Conservation (phyloP, 2,329 filamentous ascomycete species). For the Microthyrium microscopicum region DNA sequence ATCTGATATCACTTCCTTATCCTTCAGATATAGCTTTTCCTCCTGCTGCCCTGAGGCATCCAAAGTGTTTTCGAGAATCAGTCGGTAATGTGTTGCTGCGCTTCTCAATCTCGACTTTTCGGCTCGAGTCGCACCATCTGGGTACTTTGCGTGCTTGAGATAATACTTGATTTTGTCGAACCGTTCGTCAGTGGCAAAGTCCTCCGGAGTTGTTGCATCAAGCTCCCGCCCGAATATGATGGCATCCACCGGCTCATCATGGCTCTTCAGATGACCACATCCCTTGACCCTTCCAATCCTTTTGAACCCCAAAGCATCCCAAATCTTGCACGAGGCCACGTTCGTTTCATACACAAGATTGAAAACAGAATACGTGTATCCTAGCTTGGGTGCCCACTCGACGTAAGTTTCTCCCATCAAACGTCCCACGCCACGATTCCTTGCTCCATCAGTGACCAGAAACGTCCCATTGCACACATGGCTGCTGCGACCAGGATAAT, state of each 20-base stretch:
- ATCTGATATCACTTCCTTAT: slow-evolving; percentile 91
- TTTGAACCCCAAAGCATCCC: slow-evolving; percentile 86
- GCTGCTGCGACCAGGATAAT: slow-evolving; percentile 79
- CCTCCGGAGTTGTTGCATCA: slow-evolving; percentile 50
- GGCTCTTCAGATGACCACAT: slow-evolving; percentile 32
- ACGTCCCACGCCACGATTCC: slow-evolving; percentile 32
- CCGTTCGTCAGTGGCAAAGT: slow-evolving; percentile 81
- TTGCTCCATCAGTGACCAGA: slow-evolving; percentile 29
- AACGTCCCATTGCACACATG: slow-evolving; percentile 62
- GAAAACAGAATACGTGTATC: slow-evolving; percentile 85
- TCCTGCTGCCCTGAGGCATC: slow-evolving; percentile 25
- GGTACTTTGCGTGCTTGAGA: slow-evolving; percentile 86
- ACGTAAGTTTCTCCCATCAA: slow-evolving; percentile 36
- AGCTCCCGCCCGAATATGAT: slow-evolving; percentile 45
- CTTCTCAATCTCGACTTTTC: slow-evolving; percentile 90
- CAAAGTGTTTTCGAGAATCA: too few species aligned
- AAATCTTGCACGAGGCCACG: slow-evolving; percentile 75
- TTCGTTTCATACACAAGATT: slow-evolving; percentile 92
- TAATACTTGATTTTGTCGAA: slow-evolving; percentile 99
- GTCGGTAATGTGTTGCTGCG: slow-evolving; percentile 83
- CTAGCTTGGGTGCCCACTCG: slow-evolving; percentile 38
- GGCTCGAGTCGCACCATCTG: slow-evolving; percentile 77
- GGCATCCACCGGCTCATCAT: slow-evolving; percentile 29
- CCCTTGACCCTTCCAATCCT: slow-evolving; percentile 62
- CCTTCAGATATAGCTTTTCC: slow-evolving; percentile 87